Base-by-base conservation (phyloP, 2,329 filamentous ascomycete genomes). In the Cadophora sp. region DNA sequence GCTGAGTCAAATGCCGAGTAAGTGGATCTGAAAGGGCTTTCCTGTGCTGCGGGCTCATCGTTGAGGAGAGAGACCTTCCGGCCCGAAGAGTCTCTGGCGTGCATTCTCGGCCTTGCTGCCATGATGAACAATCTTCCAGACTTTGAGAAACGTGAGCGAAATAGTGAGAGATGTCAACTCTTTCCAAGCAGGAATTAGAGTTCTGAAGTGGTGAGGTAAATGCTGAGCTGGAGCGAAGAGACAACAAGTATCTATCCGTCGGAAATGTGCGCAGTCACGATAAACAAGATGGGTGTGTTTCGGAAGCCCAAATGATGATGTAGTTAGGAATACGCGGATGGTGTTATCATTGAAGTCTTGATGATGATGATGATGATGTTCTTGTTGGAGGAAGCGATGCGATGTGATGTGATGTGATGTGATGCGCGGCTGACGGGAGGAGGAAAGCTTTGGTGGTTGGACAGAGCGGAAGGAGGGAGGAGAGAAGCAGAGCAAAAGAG, bases 41-140 rank as follows among this genome's bases (percentile, higher is more conserved):
- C 68, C 60, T 71, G 68, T 70, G 71, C 66, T 48, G 67, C 66
- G 77, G 79, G 76, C 59, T 87, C 85, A 71, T 89, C 86, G 76
- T 89, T 89, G 48, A 89, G 81, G 11, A 89, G 81, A 62, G 87
- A 89, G 75, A 89, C 84, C 77, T 83, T 81, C 72, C 85, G 85
- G 73, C 87, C 87, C 51, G 83, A 80, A 53, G 86, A 85, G 77
- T 89, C 84, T 74, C 83, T 80, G 63, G 82, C 84, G 69, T 87
- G 82, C 85, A 89, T 88, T 72, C 68, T 79, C 67, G 73, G 71
- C 72, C 74, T 64, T 2, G 62, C 14, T 16, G 67, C 26, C 71
- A 73, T 75, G 29, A 37, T 63, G 62, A 16, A 29, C n/a, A 8
- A 31, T 43, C 27, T 26, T 56, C 29, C 29, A 56, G 34, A 56